Evolutionary conservation across 805 yeast genomes (phyloP).

Genomic region (Teunomyces atbi): DNA sequence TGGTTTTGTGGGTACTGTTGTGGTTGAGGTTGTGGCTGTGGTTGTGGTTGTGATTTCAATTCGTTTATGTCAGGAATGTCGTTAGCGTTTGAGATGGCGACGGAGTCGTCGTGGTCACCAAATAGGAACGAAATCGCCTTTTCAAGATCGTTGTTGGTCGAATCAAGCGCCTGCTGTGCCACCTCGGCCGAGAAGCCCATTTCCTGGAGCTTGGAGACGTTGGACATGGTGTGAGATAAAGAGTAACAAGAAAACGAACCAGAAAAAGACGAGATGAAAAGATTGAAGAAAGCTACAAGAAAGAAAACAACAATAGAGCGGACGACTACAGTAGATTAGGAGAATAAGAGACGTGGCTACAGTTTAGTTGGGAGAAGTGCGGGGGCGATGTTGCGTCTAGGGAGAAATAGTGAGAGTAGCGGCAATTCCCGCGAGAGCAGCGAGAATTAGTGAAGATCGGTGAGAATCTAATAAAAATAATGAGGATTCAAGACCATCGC

Average conservation of each 20-base stretch:
- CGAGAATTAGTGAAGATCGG: not conserved
- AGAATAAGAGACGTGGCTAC: too few relatives aligned
- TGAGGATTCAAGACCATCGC: too few relatives aligned
- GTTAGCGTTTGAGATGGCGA: constrained; percentile 26
- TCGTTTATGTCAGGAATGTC: constrained; percentile 28
- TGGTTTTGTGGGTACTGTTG: too few relatives aligned
- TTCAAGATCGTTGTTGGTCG: constrained; percentile 27
- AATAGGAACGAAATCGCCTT: constrained; percentile 38
- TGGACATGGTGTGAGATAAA: constrained; percentile 6
- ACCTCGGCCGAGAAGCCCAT: constrained; percentile 43
- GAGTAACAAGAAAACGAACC: not conserved
- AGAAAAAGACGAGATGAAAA: too few relatives aligned
- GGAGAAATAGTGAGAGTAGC: too few relatives aligned
- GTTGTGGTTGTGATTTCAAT: constrained; percentile 3
- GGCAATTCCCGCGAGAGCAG: not conserved
- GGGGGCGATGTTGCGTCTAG: too few relatives aligned
- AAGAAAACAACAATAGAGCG: too few relatives aligned
- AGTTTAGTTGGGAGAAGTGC: too few relatives aligned
- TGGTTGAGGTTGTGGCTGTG: not conserved
- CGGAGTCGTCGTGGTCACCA: constrained; percentile 26
- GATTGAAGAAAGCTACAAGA: not conserved
- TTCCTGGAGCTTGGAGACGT: constrained; percentile 22
- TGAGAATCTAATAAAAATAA: not conserved
- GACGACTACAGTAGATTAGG: too few relatives aligned
- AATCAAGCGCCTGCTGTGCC: constrained; percentile 36